Base-by-base conservation (phyloP, 441 rosid species). In the Arabidopsis lyrata region DNA sequence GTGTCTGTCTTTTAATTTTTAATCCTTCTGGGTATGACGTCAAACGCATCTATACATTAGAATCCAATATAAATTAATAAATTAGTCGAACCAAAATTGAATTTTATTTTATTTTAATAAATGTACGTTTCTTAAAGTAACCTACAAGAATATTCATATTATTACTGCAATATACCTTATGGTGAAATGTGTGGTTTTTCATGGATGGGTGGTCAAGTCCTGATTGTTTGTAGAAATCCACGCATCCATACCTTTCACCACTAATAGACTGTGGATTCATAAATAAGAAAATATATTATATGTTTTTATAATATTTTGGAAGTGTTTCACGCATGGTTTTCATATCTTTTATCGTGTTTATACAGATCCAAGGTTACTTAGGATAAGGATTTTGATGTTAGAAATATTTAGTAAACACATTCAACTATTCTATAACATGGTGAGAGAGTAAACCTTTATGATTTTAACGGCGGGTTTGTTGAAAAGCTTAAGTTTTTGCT, bases 161-260 rank as follows among this genome's bases (percentile, higher is more conserved):
- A 31, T 14, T n/a, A 22, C 27, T 36, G 14, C n/a, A 38, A 53
- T 36, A 22, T 22, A 38, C 70, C 38, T 68, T 55, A 32, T 22
- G 27, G 14, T 34, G 57, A 11, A 58, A 58, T 58, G 57, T 58
- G 36, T 59, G 45, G 54, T 70, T 59, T 9, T 8, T 58, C 63
- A 55, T 53, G 27, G 58, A 70, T 58, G 29, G 47, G 2, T 70
- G 47, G 16, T 58, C 59, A 60, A 70, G 14, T 60, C 57, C 66
- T 22, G 74, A 31, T 59, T 70, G 74, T 60, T 70, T 70, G 59
- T 59, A 70, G 48, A 70, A 70, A 48, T 70, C 66, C 38, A 70
- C 74, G 6, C 67, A 70, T 8, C 74, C 49, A 59, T 70, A 59
- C 14, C 29, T 36, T 47, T 58, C 35, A 35, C 76, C 61, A 63